Percentiles rank a stretch among this genome's conserved stretches.
Conservation (phyloP, 148 eudicot species). For the Salicornia ramosissima region DNA sequence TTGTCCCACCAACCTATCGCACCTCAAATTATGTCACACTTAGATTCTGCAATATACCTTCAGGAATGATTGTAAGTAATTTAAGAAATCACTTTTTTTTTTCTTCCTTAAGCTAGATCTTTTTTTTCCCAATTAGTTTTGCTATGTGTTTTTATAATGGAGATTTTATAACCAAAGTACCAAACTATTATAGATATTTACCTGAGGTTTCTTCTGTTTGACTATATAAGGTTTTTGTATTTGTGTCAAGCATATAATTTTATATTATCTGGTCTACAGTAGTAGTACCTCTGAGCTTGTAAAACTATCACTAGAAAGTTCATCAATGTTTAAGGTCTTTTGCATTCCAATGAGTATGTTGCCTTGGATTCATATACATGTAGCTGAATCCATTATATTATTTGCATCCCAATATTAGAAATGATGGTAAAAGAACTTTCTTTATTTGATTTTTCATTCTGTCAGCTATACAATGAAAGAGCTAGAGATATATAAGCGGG, state of each 20-base stretch:
- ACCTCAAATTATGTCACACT: conserved; percentile 70
- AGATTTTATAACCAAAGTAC: too few relatives aligned
- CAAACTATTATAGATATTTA: background rate
- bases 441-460: background rate
- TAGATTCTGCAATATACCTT: conserved; percentile 47
- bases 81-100: background rate
- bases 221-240: too few relatives aligned
- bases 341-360: too few relatives aligned
- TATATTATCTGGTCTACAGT: too few relatives aligned
- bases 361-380: too few relatives aligned
- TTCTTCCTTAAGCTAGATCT: background rate
- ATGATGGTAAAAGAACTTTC: too few relatives aligned
- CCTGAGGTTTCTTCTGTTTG: too few relatives aligned
- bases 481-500: background rate
- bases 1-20: conserved; percentile 75
- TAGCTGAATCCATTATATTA: too few relatives aligned
- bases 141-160: background rate
- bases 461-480: background rate
- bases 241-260: too few relatives aligned
- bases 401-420: background rate
- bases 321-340: too few relatives aligned
- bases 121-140: background rate
- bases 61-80: conserved; percentile 48
- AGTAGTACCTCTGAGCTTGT: too few relatives aligned
- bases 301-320: too few relatives aligned